A percentile compares a stretch with the other conserved stretches of the same genome.
Evolutionary conservation across 768 basidiomycete species (phyloP).

Genomic region (Rhizopogon vinicolor): DNA sequence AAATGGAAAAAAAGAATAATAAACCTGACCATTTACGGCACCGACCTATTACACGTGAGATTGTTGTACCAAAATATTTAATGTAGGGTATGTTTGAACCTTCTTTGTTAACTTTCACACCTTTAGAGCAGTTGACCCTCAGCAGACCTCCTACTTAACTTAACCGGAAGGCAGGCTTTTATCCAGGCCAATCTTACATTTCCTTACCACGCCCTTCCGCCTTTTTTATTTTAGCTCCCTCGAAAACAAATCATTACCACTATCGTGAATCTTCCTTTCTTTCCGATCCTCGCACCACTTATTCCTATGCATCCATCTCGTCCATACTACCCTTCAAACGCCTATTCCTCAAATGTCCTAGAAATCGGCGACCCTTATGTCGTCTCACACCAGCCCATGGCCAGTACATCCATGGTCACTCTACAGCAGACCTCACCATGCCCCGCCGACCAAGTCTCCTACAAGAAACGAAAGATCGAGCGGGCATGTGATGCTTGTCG

Average conservation of each 20-base stretch:
- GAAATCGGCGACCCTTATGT: slow-evolving; percentile 19
- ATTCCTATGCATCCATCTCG: slow-evolving; percentile 15
- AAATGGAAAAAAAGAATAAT: neutral
- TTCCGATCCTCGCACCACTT: neutral
- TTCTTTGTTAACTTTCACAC: neutral
- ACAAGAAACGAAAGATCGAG: slow-evolving; percentile 43
- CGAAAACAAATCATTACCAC: slow-evolving; percentile 1
- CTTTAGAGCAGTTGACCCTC: neutral
- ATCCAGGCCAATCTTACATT: neutral
- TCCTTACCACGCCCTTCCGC: neutral
- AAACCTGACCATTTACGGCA: neutral
- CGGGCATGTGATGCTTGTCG: slow-evolving; percentile 60
- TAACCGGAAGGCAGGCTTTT: neutral
- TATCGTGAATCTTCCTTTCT: slow-evolving; percentile 7
- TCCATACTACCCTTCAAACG: slow-evolving; percentile 7
- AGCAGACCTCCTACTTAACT: neutral
- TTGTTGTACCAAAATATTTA: slow-evolving; percentile 1
- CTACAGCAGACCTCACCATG: slow-evolving; percentile 2
- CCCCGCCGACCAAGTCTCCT: slow-evolving; percentile 12
- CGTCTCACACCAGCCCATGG: neutral
- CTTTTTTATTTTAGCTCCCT: slow-evolving; percentile 12
- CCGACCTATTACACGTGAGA: neutral
- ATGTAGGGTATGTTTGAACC: neutral
- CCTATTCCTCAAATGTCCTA: slow-evolving; percentile 20
- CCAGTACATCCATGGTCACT: slow-evolving; percentile 7